Evolutionary conservation across 306 rosid species (phyloP).

Genomic region (Trifolium subterraneum): DNA sequence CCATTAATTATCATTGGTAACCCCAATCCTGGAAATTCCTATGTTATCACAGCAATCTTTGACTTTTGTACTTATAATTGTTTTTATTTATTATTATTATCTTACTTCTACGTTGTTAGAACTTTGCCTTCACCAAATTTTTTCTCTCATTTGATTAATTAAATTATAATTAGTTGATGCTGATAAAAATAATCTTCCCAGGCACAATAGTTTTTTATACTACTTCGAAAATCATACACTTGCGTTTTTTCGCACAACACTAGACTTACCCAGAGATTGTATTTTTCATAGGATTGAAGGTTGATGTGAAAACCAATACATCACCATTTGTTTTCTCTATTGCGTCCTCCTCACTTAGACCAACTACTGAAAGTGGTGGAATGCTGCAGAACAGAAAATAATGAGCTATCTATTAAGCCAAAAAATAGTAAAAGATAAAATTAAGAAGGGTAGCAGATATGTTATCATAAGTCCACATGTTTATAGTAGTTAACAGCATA

Average conservation of each 20-base stretch:
- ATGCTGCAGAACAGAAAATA: conserved; percentile 66
- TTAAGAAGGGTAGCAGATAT: conserved; percentile 30
- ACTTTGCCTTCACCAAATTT: no score
- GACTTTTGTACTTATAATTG: no score
- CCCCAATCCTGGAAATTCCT: not conserved
- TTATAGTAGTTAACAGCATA: conserved; percentile 16
- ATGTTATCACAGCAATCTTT: not conserved
- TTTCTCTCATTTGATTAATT: no score
- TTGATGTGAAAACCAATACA: conserved; percentile 76
- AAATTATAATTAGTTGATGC: not conserved
- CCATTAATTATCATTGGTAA: not conserved
- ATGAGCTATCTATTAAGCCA: conserved; percentile 31
- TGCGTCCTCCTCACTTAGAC: conserved; percentile 95
- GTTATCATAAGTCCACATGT: not conserved
- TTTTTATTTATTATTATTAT: no score
- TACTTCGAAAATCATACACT: not conserved
- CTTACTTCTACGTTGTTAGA: no score
- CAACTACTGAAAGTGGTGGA: conserved; percentile 93
- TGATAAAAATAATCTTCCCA: not conserved
- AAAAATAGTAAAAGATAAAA: conserved; percentile 17
- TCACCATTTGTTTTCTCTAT: conserved; percentile 77
- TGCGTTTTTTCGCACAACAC: not conserved
- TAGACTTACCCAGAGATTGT: conserved; percentile 86
- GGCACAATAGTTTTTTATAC: not conserved
- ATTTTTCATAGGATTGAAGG: conserved; percentile 96